Evolutionary conservation across 2,329 filamentous ascomycete genomes (phyloP).

Genomic region (Bertia moriformis): DNA sequence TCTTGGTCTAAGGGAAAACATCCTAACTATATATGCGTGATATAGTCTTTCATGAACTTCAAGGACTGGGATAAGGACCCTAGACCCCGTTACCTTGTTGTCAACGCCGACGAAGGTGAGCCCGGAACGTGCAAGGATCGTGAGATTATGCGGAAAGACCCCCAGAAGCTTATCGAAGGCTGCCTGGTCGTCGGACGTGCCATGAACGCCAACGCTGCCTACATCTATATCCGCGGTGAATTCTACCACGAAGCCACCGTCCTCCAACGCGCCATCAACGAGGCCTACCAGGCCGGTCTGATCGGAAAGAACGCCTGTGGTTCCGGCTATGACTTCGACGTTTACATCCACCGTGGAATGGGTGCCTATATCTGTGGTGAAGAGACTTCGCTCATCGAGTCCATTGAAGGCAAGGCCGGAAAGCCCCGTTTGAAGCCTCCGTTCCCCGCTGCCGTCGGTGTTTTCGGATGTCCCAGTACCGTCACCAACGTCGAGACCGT

Average conservation of each 20-base stretch:
- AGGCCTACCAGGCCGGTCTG: constrained; percentile 84
- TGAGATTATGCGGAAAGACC: constrained; percentile 99
- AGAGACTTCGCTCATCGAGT: constrained; percentile 96
- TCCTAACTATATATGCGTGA: constrained; percentile 8
- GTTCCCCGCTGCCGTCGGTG: constrained; percentile 90
- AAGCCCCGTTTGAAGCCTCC: constrained; percentile 98
- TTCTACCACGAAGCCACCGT: constrained; percentile 93
- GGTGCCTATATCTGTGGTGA: constrained; percentile 97
- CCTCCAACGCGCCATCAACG: constrained; percentile 88
- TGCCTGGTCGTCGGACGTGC: constrained; percentile 89
- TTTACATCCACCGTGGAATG: constrained; percentile 90
- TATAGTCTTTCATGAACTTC: constrained; percentile 97
- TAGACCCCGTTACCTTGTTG: constrained; percentile 89
- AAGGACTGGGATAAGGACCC: constrained; percentile 98
- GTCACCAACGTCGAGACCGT: constrained; percentile 97
- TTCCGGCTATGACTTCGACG: constrained; percentile 93
- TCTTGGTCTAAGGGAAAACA: not conserved
- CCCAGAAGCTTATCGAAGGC: constrained; percentile 95
- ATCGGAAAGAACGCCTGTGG: constrained; percentile 98
- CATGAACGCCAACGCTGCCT: constrained; percentile 97
- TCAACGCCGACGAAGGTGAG: constrained; percentile 97
- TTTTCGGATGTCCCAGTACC: constrained; percentile 95
- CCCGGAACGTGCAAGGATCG: constrained; percentile 98
- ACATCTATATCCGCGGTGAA: constrained; percentile 98
- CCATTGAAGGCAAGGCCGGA: constrained; percentile 92